Conservation (phyloP, 768 basidiomycete genomes). For the Macrolepiota dolichaula region DNA sequence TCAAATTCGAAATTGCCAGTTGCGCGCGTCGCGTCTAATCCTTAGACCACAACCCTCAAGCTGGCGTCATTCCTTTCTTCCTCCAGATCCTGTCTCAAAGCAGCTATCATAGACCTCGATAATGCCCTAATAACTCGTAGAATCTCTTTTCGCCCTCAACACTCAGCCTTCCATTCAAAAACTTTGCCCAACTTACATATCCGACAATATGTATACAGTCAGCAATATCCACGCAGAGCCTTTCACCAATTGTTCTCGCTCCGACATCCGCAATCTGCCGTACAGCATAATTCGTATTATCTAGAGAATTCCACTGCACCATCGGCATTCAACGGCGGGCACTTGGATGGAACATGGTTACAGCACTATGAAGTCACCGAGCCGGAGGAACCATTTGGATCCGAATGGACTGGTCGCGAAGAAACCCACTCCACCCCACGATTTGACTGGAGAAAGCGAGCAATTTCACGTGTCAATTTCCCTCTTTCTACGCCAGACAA, state of each 20-base stretch:
- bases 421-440: constrained; percentile 24
- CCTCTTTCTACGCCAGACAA: constrained; percentile 1
- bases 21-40: background rate
- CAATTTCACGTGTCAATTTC: constrained; percentile 37
- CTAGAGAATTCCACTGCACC: background rate
- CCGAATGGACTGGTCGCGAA: background rate
- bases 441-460: constrained; percentile 62
- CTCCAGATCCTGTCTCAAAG: constrained; percentile 5
- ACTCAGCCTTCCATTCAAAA: background rate
- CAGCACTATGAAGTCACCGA: constrained; percentile 23
- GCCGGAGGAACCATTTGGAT: background rate
- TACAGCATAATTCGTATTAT: background rate
- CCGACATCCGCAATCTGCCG: background rate
- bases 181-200: background rate
- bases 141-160: background rate
- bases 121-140: background rate
- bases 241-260: background rate
- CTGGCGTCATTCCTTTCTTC: constrained; percentile 7
- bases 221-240: background rate
- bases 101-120: constrained; percentile 7
- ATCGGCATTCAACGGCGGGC: background rate
- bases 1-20: background rate
- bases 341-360: constrained; percentile 33
- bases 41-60: background rate
- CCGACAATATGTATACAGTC: constrained; percentile 8